phyloP scores from a whole-genome alignment of 2,329 filamentous ascomycete species.

The Colletotrichum endophyticum region DNA sequence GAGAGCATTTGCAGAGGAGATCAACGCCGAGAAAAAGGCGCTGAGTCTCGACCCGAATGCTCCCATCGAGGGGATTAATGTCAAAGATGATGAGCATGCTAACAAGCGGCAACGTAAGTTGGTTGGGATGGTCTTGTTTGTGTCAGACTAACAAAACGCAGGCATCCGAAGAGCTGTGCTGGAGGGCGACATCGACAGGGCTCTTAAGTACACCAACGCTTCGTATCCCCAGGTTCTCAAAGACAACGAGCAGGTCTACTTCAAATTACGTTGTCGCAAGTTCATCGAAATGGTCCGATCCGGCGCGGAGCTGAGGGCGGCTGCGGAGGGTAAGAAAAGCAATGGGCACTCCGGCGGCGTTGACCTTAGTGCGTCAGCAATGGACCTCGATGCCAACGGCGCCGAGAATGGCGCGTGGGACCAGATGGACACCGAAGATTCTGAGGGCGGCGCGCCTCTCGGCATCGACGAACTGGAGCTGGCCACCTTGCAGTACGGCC shows the following conservation, averaged over 20 bases:
- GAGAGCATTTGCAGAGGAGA: slow-evolving; percentile 83
- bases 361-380: slow-evolving; percentile 52
- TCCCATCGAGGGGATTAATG: slow-evolving; percentile 64
- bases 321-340: slow-evolving; percentile 46
- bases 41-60: slow-evolving; percentile 63
- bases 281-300: slow-evolving; percentile 93
- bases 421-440: slow-evolving; percentile 60
- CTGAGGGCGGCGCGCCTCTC: slow-evolving; percentile 11
- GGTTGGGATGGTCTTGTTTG: background rate
- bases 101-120: slow-evolving; percentile 83
- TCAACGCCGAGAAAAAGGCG: slow-evolving; percentile 74
- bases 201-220: slow-evolving; percentile 78
- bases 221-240: slow-evolving; percentile 83
- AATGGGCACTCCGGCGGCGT: slow-evolving; percentile 47
- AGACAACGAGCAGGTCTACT: slow-evolving; percentile 84
- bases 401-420: slow-evolving; percentile 46
- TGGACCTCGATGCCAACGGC: slow-evolving; percentile 61
- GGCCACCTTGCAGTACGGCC: slow-evolving; percentile 80
- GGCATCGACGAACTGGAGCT: slow-evolving; percentile 57
- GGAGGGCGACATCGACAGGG: slow-evolving; percentile 89
- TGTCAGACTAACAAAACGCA: slow-evolving; percentile 38
- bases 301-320: slow-evolving; percentile 67
- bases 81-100: slow-evolving; percentile 85
- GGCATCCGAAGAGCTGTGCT: slow-evolving; percentile 87
- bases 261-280: slow-evolving; percentile 85